phyloP scores from a whole-genome alignment of 345 rosid species.

The Brassica cretica region DNA sequence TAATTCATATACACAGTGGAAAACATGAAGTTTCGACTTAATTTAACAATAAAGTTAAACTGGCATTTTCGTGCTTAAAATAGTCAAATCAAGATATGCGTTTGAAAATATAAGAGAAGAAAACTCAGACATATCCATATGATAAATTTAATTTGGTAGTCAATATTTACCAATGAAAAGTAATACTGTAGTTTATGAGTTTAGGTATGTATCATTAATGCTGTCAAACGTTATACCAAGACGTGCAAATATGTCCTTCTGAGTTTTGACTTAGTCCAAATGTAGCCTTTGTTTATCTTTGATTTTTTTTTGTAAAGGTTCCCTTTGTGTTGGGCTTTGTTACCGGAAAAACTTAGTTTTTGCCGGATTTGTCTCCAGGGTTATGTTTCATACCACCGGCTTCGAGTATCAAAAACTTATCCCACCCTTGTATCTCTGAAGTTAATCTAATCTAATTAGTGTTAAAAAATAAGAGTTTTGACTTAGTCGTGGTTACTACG shows the following conservation, averaged over 20 bases:
- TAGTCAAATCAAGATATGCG: not conserved
- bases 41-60: conserved; percentile 13
- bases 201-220: not conserved
- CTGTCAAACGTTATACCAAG: conserved; percentile 7
- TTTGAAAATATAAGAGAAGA: not conserved
- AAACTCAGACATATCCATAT: not conserved
- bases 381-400: too few species aligned
- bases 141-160: conserved; percentile 1
- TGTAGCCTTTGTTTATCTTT: too few species aligned
- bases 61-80: not conserved
- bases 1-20: not conserved
- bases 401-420: too few species aligned
- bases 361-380: too few species aligned
- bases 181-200: not conserved
- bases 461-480: too few species aligned
- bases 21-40: conserved; percentile 12
- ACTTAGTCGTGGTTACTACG: conserved; percentile 18
- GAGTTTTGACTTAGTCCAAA: not conserved
- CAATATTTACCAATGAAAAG: conserved; percentile 10
- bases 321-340: too few species aligned
- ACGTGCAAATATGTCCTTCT: not conserved
- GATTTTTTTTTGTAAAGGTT: too few species aligned
- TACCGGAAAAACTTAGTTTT: too few species aligned
- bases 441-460: too few species aligned
- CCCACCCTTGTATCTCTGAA: too few species aligned